Conservation (phyloP, 2,329 filamentous ascomycete species). For the Talaromyces sp. region DNA sequence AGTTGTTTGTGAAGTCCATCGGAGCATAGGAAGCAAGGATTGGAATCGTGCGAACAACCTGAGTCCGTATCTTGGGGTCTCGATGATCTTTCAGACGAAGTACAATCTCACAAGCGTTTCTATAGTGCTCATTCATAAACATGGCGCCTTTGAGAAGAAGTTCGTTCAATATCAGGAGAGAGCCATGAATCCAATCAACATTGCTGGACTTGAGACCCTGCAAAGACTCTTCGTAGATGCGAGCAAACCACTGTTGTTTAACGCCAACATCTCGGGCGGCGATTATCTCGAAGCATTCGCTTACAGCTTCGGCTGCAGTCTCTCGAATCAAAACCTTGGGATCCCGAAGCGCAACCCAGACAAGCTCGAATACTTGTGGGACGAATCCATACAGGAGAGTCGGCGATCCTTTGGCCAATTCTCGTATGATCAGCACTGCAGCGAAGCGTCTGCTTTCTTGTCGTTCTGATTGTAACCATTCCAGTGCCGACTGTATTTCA, state of each 20-base stretch:
- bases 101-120: conserved; percentile 87
- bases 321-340: conserved; percentile 85
- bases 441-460: conserved; percentile 91
- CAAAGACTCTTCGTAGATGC: conserved; percentile 82
- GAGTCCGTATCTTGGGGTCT: conserved; percentile 79
- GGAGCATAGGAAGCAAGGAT: conserved; percentile 90
- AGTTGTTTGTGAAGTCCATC: conserved; percentile 77
- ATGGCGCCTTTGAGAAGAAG: conserved; percentile 91
- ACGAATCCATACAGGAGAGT: conserved; percentile 96
- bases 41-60: conserved; percentile 85
- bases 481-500: conserved; percentile 90
- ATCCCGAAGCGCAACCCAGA: conserved; percentile 91
- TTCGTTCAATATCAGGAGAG: conserved; percentile 85
- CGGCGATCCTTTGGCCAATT: conserved; percentile 86
- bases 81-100: conserved; percentile 89
- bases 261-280: conserved; percentile 84
- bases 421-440: conserved; percentile 82
- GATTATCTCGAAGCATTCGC: conserved; percentile 93
- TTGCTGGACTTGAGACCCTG: conserved; percentile 73
- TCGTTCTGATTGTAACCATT: conserved; percentile 93
- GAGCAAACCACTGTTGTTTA: conserved; percentile 80
- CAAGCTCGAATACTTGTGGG: conserved; percentile 87
- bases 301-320: conserved; percentile 87
- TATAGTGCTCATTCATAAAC: conserved; percentile 97
- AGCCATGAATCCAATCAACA: conserved; percentile 88